Base-by-base conservation (phyloP, 2,329 filamentous ascomycete genomes). In the Aspergillus sp. region DNA sequence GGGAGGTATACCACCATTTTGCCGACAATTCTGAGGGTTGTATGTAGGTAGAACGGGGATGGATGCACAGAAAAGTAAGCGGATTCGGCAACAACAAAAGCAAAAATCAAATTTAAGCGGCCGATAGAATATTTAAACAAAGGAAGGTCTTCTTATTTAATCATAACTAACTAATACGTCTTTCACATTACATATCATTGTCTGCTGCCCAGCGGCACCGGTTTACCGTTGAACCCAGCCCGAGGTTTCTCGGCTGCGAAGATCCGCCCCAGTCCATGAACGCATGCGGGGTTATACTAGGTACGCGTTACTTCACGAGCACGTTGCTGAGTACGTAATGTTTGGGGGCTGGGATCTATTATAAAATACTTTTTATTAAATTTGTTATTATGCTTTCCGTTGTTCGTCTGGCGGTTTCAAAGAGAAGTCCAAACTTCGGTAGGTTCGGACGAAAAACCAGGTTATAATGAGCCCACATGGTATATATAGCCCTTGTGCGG, bases 1-100 rank as follows among this genome's bases (percentile, higher is more conserved):
- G 59, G 56, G 4, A 59, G 59, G 30, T 61, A 61, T 30, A 61
- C 56, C 53, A 61, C 58, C 55, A 53, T 57, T 9, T 53, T 53
- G 42, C 39, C 34, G 17, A 22, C 13, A 18, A 17, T 5, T 24
- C 9, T 18, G 17, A 15, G 36, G 11, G 39, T 18, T 42, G 17
- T 42, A 42, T 42, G n/a, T 17, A 18, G 9, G 39, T 12, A 42
- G 9, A 30, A 30, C 8, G 18, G n/a, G n/a, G 39, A n/a, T 11
- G 39, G 17, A 42, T 42, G 39, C n/a, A 42, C 34, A 36, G 34
- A 15, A 36, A 15, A 5, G 15, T n/a, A 36, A n/a, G 34, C 26
- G n/a, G 12, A n/a, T 13, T 15, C 13, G 12, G 5, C 34, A n/a
- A 36, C 34, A 36, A 36, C 34, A 15, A n/a, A 36, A 36, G 34